phyloP scores from a whole-genome alignment of 1,284 basidiomycete species.

The Puccinia triticina region DNA sequence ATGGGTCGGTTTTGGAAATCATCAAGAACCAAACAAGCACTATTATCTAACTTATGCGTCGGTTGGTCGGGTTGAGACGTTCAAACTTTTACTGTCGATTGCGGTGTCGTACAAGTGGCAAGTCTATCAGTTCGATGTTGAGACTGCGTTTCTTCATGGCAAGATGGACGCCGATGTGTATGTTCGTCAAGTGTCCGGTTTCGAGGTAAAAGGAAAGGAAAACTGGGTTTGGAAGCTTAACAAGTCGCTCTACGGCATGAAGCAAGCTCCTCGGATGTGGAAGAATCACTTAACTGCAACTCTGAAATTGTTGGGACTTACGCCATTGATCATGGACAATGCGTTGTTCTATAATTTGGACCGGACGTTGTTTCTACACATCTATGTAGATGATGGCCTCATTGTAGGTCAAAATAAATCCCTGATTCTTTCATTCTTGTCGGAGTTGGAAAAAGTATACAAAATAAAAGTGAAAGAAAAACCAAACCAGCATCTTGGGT shows the following conservation, averaged over 20 bases:
- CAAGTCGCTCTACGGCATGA: slow-evolving; percentile 5
- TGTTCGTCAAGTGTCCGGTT: slow-evolving; percentile 11
- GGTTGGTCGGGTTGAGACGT: not conserved
- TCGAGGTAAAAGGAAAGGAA: not conserved
- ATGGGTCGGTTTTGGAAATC: slow-evolving; percentile 33
- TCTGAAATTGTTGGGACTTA: not conserved
- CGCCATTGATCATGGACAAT: slow-evolving; percentile 4
- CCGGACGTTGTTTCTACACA: not conserved
- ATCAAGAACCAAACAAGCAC: not conserved
- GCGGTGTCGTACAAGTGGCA: not conserved
- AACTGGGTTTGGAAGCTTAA: not conserved
- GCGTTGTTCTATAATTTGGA: not conserved
- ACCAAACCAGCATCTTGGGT: no score
- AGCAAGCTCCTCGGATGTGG: not conserved
- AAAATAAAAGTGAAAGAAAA: not conserved
- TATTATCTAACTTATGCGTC: slow-evolving; percentile 23
- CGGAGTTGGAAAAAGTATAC: not conserved
- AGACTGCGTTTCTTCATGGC: slow-evolving; percentile 14
- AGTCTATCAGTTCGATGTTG: slow-evolving; percentile 30
- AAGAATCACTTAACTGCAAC: not conserved
- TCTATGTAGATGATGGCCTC: slow-evolving; percentile 26
- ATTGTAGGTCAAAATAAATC: not conserved
- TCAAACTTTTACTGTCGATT: slow-evolving; percentile 15
- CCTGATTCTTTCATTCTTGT: no score
- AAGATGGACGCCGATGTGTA: slow-evolving; percentile 22